phyloP scores from a whole-genome alignment of 2,329 filamentous ascomycete genomes.

The Sclerotinia spermophila region DNA sequence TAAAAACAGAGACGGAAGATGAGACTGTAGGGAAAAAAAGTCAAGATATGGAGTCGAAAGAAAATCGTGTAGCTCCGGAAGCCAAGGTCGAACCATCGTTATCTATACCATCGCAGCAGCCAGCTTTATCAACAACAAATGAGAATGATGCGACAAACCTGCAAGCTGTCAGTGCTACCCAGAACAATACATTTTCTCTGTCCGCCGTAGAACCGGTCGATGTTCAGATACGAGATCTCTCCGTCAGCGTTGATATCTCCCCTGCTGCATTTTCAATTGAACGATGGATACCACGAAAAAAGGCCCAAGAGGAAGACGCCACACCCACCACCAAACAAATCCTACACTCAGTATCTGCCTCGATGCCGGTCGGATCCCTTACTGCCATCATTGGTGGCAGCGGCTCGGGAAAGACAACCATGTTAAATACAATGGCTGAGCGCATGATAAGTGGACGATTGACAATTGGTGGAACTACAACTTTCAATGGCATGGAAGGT shows the following conservation, averaged over 20 bases:
- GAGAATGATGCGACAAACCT: constrained; percentile 4
- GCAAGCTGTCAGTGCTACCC: constrained; percentile 22
- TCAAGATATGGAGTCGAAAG: neutral
- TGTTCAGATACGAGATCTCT: constrained; percentile 51
- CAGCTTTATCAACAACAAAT: neutral
- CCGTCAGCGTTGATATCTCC: constrained; percentile 56
- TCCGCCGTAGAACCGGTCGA: constrained; percentile 53
- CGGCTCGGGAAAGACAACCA: constrained; percentile 68
- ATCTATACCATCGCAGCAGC: neutral
- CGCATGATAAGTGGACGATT: constrained; percentile 56
- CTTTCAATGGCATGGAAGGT: constrained; percentile 58
- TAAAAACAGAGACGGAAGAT: neutral
- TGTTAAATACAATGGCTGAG: constrained; percentile 68
- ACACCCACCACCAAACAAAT: constrained; percentile 47
- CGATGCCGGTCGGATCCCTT: constrained; percentile 61
- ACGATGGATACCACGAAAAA: constrained; percentile 37
- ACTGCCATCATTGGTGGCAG: constrained; percentile 74
- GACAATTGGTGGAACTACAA: constrained; percentile 50
- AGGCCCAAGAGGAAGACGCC: constrained; percentile 36
- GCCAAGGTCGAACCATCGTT: neutral
- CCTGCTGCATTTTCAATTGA: constrained; percentile 49
- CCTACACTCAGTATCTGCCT: constrained; percentile 59
- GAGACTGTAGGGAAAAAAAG: neutral
- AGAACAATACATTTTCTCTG: constrained; percentile 35
- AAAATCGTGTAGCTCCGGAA: neutral